Evolutionary conservation across 768 basidiomycete species (phyloP), one percentile per base, ranked within the genome.

Genomic region (Pseudohyphozyma bogoriensis): DNA sequence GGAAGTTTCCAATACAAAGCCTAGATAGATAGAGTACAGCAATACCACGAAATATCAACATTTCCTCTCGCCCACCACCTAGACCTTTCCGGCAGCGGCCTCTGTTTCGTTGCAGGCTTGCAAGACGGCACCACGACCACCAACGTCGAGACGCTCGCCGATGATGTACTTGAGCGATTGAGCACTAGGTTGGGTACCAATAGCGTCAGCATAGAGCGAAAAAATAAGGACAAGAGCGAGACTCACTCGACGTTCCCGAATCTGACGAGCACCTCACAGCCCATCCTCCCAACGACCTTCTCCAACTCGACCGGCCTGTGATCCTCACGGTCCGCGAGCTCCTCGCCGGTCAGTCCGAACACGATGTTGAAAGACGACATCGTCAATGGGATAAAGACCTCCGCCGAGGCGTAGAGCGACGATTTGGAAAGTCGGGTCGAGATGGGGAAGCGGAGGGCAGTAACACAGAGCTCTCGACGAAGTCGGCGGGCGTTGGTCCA

Each of bases 321-420:
- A 2, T 31, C 52, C 29, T 42, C 52, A 4, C n/a, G 37, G 12
- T 10, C 42, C 12, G 29, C 50, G 13, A 57, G 47, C 49, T 66
- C 64, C n/a, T 66, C 64, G 28, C 64, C 64, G 12, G 60, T 55
- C n/a, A 66, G 31, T 29, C 62, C 59, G 40, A 66, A 66, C 20
- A 44, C 39, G 22, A 66, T 61, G 42, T 24, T 24, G 42, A 58
- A 59, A 11, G 57, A 47, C 26, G 61, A 55, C 24, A 18, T 18
- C 12, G 33, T 37, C 13, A 3, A 44, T 10, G 39, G 35, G 22
- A 44, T 31, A 28, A 62, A 57, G 6, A 66, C 20, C 35, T 56
- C 33, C 24, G 61, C 60, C 35, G 16, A 57, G 29, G 16, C 60
- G 60, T 18, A 66, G 60, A 8, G 32, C 46, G 20, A 32, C 33